Base-by-base conservation (phyloP, 2,329 filamentous ascomycete species). In the Bimuria novae-zelandiae region DNA sequence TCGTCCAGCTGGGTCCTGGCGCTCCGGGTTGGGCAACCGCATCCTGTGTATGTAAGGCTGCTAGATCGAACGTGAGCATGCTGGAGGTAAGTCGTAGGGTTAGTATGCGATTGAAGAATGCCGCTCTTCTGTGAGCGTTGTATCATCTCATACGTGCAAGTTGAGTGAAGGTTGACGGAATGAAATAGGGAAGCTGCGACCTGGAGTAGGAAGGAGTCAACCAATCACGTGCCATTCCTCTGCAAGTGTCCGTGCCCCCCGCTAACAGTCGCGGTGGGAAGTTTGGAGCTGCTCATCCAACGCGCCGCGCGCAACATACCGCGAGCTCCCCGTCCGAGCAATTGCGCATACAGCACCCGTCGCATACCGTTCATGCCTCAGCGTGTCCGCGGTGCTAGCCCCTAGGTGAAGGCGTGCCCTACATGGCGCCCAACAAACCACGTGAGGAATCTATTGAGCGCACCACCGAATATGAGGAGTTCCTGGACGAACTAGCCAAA, bases 391-490 rank as follows among this genome's bases (percentile, higher is more conserved):
- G 46, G 52, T 52, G 53, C 49, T 47, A 59, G 29, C 36, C 52
- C 49, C 42, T 35, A 49, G 57, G 63, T 64, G 54, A 51, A 59
- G 55, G 65, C 76, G 76, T 74, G 59, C 71, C 60, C 67, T 59
- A 65, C 56, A 80, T 80, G 75, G 77, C 77, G 61, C 77, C 78
- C 49, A 71, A 62, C 62, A 68, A 62, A 55, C 72, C 65, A 43
- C 63, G 73, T 57, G 79, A 79, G 52, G 67, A 74, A 55, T 77
- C 76, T 52, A 75, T 80, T 61, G 79, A 82, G 58, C 74, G 68
- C 62, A 77, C 76, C 8, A 62, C 83, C 45, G 90, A 94, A 75
- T 91, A 91, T 75, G 83, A 88, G 51, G 85, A 89, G 37, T 95
- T 96, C 72, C 89, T 95, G 68, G 79, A 83, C 62, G 85, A 87